phyloP scores from a whole-genome alignment of 1,284 basidiomycete species.

The Porogramme epimiltina region DNA sequence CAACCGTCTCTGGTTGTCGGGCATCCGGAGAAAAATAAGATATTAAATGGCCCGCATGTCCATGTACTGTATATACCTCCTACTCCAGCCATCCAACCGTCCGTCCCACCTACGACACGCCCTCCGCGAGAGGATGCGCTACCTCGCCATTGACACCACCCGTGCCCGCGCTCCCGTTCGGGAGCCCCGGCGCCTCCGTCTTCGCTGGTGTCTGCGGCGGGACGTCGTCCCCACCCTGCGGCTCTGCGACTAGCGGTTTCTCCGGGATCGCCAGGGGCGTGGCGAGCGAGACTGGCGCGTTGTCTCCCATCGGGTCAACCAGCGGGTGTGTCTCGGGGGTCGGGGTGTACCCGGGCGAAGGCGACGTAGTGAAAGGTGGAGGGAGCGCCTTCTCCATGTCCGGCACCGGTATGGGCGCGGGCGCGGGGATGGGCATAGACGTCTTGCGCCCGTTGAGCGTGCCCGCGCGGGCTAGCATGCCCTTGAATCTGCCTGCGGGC shows the following conservation, averaged over 20 bases:
- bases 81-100: no score
- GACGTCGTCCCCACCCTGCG: slow-evolving; percentile 1
- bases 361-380: slow-evolving; percentile 4
- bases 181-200: slow-evolving; percentile 3
- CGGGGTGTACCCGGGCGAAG: slow-evolving; percentile 2
- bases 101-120: no score
- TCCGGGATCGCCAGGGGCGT: slow-evolving; percentile 4
- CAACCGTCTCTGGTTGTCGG: no score
- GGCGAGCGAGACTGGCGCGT: slow-evolving; percentile 2
- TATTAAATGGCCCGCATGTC: no score
- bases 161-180: background rate
- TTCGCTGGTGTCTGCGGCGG: slow-evolving; percentile 5
- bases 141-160: background rate
- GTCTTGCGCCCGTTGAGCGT: slow-evolving; percentile 23
- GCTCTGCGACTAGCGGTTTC: slow-evolving; percentile 5
- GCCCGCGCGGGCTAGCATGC: slow-evolving; percentile 29
- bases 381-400: slow-evolving; percentile 23
- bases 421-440: slow-evolving; percentile 2
- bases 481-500: slow-evolving; percentile 24
- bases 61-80: no score
- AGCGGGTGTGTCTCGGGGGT: background rate
- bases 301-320: slow-evolving; percentile 13
- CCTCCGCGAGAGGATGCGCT: no score
- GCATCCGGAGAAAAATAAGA: no score
- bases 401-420: background rate